These are phyloP conservation scores for Biancaea sappan DNA, from an alignment of 306 rosid species.

Conservation along the genomic window DNA sequence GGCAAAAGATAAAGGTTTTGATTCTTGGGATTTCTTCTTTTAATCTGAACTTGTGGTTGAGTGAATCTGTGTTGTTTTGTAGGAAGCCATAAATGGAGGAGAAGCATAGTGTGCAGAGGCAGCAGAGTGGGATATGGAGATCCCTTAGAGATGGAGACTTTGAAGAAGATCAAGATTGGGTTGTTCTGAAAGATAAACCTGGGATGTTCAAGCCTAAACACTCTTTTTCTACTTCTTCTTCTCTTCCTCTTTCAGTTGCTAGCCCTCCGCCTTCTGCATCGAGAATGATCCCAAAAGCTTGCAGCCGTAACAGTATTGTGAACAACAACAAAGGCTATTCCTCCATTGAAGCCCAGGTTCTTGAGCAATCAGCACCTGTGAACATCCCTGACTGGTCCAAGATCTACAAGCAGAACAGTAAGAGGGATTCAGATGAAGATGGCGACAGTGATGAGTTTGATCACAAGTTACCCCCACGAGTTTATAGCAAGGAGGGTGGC, in stretches of 20 bases:
- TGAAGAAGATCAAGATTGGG: constrained; percentile 88
- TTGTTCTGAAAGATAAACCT: constrained; percentile 51
- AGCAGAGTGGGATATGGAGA: constrained; percentile 75
- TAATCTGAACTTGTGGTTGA: too few species aligned
- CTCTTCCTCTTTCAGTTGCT: constrained; percentile 42
- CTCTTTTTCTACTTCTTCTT: constrained; percentile 35
- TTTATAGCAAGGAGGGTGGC: constrained; percentile 81
- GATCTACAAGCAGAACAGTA: constrained; percentile 44
- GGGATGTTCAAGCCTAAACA: constrained; percentile 30
- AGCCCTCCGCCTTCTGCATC: constrained; percentile 49
- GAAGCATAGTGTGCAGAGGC: constrained; percentile 51
- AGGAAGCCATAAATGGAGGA: constrained; percentile 63
- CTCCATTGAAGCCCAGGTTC: constrained; percentile 44
- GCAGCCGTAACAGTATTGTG: constrained; percentile 40
- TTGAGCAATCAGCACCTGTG: constrained; percentile 80
- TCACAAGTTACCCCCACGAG: constrained; percentile 75
- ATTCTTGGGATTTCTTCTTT: not conserved
- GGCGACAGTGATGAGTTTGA: constrained; percentile 46
- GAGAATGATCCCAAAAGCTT: constrained; percentile 64
- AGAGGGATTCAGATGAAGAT: constrained; percentile 32
- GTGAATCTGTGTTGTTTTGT: constrained; percentile 16
- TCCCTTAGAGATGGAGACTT: constrained; percentile 82
- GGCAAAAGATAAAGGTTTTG: constrained; percentile 44
- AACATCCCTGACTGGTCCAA: constrained; percentile 76
- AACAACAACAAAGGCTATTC: constrained; percentile 25